These are phyloP conservation scores for Paradendryphiella salina DNA, from an alignment of 2,329 filamentous ascomycete genomes.

Conservation along the genomic window DNA sequence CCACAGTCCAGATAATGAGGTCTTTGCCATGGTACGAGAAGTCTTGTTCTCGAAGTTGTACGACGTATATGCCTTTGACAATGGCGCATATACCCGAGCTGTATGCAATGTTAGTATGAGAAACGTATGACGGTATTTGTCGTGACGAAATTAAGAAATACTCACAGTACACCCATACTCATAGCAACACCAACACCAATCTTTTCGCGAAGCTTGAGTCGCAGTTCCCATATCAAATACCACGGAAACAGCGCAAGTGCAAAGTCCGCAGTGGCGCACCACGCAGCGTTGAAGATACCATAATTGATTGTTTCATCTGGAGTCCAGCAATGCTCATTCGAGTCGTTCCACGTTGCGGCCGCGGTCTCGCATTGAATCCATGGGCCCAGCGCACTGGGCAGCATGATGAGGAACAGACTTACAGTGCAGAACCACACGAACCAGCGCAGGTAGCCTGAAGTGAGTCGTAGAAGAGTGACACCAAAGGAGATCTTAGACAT, in stretches of 20 bases:
- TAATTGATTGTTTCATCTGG: constrained; percentile 20
- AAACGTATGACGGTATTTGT: neutral
- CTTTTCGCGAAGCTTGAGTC: constrained; percentile 30
- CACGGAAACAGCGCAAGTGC: constrained; percentile 34
- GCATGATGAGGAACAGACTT: constrained; percentile 32
- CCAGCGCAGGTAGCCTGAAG: constrained; percentile 13
- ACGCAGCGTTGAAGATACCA: constrained; percentile 37
- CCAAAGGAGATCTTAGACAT: constrained; percentile 38
- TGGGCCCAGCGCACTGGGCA: constrained; percentile 27
- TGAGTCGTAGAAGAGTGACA: constrained; percentile 33
- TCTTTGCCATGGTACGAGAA: constrained; percentile 39
- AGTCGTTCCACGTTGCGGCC: constrained; percentile 24
- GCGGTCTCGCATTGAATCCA: constrained; percentile 28
- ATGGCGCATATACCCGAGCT: constrained; percentile 36
- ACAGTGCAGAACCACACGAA: constrained; percentile 33
- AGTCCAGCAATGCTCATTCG: constrained; percentile 27
- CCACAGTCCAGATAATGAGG: constrained; percentile 36
- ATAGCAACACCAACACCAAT: constrained; percentile 38
- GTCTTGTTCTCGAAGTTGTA: constrained; percentile 29
- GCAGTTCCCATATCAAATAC: constrained; percentile 31
- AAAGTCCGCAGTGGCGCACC: constrained; percentile 30
- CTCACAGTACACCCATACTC: constrained; percentile 35
- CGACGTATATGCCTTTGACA: constrained; percentile 31
- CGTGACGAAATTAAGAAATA: neutral
- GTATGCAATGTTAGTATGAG: neutral